Base-by-base conservation (phyloP, 208 protist species). In the Leishmania tarentolae region DNA sequence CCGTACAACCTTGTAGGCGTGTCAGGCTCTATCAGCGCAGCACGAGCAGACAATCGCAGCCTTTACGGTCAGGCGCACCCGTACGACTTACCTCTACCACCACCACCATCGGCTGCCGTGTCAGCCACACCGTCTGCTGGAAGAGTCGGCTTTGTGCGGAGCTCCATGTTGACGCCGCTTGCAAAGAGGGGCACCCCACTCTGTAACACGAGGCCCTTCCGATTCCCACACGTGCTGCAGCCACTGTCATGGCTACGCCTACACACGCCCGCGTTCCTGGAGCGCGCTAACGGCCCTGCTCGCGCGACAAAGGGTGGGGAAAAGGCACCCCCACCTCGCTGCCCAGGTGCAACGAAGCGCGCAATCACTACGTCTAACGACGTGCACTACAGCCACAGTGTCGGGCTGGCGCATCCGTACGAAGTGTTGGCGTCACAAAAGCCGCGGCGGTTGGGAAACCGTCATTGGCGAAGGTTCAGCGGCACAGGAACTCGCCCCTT, bases 1-100 rank as follows among this genome's bases (percentile, higher is more conserved):
- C 81, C 75, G 7, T 84, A 84, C 75, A 80, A 72, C 57, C 68
- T 74, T 21, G 40, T 31, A 9, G 53, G 7, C 28, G 52, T 21
- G 31, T n/a, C 46, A 37, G 47, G 21, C 24, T 75, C n/a, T 17
- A n/a, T 57, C n/a, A 52, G 9, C 47, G 7, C 46, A 9, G 71
- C n/a, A 52, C 9, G 47, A 24, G 47, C 57, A 37, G 71, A 42
- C 71, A 57, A 21, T 47, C 46, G 47, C 37, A 28, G 69, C 40
- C 42, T 50, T 24, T 53, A 59, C 47, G 71, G 71, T 3, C 44
- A 46, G 71, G 71, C 31, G 71, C 71, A 75, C 47, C 46, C 11
- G 44, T 75, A 75, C 21, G 47, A 61, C 42, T 40, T 59, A 59
- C 28, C 71, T 37, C 21, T n/a, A n/a, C 47, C 71, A 31, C 65